These are phyloP conservation scores for Bassia scoparia DNA, from an alignment of 148 eudicot species.

Conservation along the genomic window DNA sequence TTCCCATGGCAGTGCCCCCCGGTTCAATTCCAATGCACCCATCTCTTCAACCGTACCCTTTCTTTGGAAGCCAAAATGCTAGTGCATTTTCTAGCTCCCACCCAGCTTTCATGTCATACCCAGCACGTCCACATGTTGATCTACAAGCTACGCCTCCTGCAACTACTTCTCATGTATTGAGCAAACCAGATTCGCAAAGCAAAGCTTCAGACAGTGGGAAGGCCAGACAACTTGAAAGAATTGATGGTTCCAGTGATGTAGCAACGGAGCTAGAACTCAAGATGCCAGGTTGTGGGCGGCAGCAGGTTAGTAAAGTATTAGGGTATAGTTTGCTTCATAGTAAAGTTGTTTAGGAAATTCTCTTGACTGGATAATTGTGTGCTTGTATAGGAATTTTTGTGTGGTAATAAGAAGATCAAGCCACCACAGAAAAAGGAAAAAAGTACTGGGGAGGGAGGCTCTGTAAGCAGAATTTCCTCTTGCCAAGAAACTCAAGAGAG, in stretches of 20 bases:
- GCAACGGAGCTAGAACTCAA: conserved; percentile 64
- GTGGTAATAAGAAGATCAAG: conserved; percentile 41
- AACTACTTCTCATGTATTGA: conserved; percentile 36
- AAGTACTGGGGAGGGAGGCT: conserved; percentile 32
- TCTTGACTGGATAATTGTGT: not conserved
- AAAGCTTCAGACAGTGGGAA: conserved; percentile 31
- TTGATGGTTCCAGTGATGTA: conserved; percentile 43
- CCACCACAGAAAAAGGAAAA: conserved; percentile 34
- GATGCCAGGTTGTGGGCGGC: conserved; percentile 56
- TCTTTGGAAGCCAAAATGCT: conserved; percentile 47
- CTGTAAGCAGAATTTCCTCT: conserved; percentile 37
- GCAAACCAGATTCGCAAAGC: conserved; percentile 40
- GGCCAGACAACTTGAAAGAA: conserved; percentile 31
- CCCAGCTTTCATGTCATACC: conserved; percentile 46
- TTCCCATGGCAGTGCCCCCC: conserved; percentile 46
- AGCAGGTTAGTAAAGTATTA: conserved; percentile 39
- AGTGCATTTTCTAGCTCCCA: conserved; percentile 32
- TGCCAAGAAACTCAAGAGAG: conserved; percentile 42
- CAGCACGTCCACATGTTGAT: conserved; percentile 34
- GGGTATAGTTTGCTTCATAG: not conserved
- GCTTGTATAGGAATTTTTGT: conserved; percentile 34
- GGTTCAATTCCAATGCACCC: conserved; percentile 57
- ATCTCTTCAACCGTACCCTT: conserved; percentile 51
- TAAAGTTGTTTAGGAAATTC: not conserved
- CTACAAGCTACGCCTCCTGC: conserved; percentile 38